Percentiles rank a stretch among this genome's conserved stretches.
Conservation (phyloP, 2,329 filamentous ascomycete genomes). For the Madurella mycetomatis region DNA sequence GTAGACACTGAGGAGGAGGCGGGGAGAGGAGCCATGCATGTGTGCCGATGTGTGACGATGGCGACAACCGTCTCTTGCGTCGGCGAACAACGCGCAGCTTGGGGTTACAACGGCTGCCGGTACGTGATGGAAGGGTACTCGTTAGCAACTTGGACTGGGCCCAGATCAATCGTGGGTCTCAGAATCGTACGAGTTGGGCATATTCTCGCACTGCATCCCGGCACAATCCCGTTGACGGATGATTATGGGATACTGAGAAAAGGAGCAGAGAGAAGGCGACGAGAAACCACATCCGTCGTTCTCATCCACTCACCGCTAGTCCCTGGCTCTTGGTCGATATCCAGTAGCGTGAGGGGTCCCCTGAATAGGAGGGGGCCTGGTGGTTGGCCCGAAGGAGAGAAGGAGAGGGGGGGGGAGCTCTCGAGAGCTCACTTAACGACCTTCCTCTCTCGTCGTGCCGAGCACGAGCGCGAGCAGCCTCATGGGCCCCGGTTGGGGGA, state of each 20-base stretch:
- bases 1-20: neutral
- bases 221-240: no score
- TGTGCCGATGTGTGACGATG: neutral
- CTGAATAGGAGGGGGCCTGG: slow-evolving; percentile 4
- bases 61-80: neutral
- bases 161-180: no score
- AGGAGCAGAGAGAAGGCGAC: no score
- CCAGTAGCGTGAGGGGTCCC: slow-evolving; percentile 5
- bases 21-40: neutral
- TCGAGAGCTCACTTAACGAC: slow-evolving; percentile 12
- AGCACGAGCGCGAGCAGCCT: slow-evolving; percentile 9
- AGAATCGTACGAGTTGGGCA: no score
- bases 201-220: no score
- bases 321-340: neutral
- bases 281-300: neutral
- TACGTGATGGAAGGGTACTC: neutral
- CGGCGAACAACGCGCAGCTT: neutral
- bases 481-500: slow-evolving; percentile 2
- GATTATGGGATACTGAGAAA: no score
- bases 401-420: neutral
- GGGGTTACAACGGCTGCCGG: neutral
- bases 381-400: slow-evolving; percentile 13
- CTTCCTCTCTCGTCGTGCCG: slow-evolving; percentile 25
- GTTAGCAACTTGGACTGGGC: neutral
- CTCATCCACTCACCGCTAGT: slow-evolving; percentile 16